These are phyloP conservation scores for Euphorbia schlechtendalii DNA, from an alignment of 441 rosid species.

Conservation along the genomic window DNA sequence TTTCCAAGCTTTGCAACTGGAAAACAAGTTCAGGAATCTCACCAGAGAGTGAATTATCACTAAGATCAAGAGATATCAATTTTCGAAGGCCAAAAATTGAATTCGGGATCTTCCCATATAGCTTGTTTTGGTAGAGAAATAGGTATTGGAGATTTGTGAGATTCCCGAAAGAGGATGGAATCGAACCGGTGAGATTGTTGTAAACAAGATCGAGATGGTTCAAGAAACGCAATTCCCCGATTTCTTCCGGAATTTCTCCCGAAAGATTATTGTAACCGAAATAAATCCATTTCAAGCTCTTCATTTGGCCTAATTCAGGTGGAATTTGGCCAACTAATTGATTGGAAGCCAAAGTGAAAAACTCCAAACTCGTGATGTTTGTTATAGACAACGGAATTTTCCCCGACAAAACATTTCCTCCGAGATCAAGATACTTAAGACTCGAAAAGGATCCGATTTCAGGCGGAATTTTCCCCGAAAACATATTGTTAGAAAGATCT, in stretches of 20 bases:
- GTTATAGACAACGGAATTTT: constrained; percentile 43
- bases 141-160: constrained; percentile 52
- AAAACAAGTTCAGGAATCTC: constrained; percentile 54
- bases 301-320: constrained; percentile 38
- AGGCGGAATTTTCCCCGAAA: constrained; percentile 43
- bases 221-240: constrained; percentile 46
- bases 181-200: constrained; percentile 68
- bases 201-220: constrained; percentile 84
- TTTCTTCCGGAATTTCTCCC: constrained; percentile 58
- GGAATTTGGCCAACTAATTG: constrained; percentile 60
- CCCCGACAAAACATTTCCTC: constrained; percentile 70
- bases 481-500: constrained; percentile 79
- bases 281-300: constrained; percentile 69
- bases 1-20: constrained; percentile 53
- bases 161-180: constrained; percentile 60
- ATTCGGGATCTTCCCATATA: constrained; percentile 48
- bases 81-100: constrained; percentile 46
- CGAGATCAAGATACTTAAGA: constrained; percentile 62
- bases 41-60: constrained; percentile 66
- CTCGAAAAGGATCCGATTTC: constrained; percentile 48
- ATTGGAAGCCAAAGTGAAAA: constrained; percentile 77
- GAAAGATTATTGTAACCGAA: constrained; percentile 86
- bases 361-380: constrained; percentile 42
- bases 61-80: constrained; percentile 67
- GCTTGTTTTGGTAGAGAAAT: constrained; percentile 76